phyloP scores from a whole-genome alignment of 31 red algal species.

The Odonthalia washingtoniensis region DNA sequence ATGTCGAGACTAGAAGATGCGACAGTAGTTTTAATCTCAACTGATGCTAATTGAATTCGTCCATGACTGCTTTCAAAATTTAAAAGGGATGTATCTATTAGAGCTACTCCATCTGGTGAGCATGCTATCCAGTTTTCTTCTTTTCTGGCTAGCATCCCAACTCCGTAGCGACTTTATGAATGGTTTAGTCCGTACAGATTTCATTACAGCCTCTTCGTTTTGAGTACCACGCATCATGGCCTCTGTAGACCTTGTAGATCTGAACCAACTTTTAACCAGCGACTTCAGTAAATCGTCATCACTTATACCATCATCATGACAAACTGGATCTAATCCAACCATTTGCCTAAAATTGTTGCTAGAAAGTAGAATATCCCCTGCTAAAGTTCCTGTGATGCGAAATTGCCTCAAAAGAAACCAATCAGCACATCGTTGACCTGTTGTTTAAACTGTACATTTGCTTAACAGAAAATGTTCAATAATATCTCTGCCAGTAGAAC shows the following conservation, averaged over 20 bases:
- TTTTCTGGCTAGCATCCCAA: conserved; percentile 35
- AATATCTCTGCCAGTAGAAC: not conserved
- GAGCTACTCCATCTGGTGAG: conserved; percentile 18
- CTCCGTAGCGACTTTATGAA: conserved; percentile 5
- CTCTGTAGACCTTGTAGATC: conserved; percentile 24
- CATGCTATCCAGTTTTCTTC: conserved; percentile 15
- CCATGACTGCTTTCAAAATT: too few relatives aligned
- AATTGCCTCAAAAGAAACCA: conserved; percentile 40
- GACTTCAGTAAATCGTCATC: too few relatives aligned
- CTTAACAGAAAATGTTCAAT: not conserved
- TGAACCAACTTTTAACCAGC: conserved; percentile 1
- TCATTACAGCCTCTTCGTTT: conserved; percentile 8
- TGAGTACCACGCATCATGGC: conserved; percentile 43
- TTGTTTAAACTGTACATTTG: not conserved
- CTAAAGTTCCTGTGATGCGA: conserved; percentile 28
- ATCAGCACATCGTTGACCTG: conserved; percentile 13
- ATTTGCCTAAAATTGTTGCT: not conserved
- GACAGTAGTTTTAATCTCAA: conserved; percentile 32
- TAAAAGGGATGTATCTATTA: conserved; percentile 12
- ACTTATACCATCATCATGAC: not conserved
- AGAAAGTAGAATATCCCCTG: not conserved
- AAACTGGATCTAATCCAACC: not conserved
- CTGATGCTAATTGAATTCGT: too few relatives aligned
- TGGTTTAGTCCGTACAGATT: not conserved
- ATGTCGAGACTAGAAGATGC: not conserved